Evolutionary conservation across 2,329 filamentous ascomycete species (phyloP).

Genomic region (Clarireedia hainanense): DNA sequence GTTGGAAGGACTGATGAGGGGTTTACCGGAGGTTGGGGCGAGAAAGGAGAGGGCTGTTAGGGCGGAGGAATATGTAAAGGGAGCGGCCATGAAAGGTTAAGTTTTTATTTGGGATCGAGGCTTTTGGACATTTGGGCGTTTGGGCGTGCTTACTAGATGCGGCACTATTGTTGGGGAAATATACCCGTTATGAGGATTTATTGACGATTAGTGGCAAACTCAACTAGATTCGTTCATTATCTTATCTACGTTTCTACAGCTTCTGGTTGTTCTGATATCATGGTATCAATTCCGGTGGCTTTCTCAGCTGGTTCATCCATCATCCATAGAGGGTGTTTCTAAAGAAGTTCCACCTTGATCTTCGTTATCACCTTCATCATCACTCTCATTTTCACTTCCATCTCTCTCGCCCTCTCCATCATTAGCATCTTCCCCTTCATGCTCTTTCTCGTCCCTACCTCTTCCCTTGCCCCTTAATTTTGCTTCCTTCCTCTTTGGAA

Average conservation of each 20-base stretch:
- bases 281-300: background rate
- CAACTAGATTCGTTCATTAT: too few species aligned
- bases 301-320: background rate
- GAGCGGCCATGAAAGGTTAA: constrained; percentile 8
- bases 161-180: background rate
- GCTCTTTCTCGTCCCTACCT: constrained; percentile 14
- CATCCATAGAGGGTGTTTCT: background rate
- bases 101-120: background rate
- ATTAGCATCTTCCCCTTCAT: constrained; percentile 2
- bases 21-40: constrained; percentile 54
- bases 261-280: background rate
- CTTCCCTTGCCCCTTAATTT: constrained; percentile 43
- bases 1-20: constrained; percentile 46
- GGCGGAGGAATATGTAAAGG: constrained; percentile 34
- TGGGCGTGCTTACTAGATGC: background rate
- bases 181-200: background rate
- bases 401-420: too few species aligned
- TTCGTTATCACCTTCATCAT: background rate
- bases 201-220: background rate
- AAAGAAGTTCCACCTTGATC: constrained; percentile 1
- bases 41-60: constrained; percentile 57
- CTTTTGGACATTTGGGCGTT: background rate
- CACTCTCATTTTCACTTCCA: background rate
- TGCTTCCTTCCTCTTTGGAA: constrained; percentile 85
- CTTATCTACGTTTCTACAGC: background rate